A percentile compares a stretch with the other conserved stretches of the same genome.
Conservation (phyloP, 345 rosid genomes). For the Rhodomyrtus tomentosa region DNA sequence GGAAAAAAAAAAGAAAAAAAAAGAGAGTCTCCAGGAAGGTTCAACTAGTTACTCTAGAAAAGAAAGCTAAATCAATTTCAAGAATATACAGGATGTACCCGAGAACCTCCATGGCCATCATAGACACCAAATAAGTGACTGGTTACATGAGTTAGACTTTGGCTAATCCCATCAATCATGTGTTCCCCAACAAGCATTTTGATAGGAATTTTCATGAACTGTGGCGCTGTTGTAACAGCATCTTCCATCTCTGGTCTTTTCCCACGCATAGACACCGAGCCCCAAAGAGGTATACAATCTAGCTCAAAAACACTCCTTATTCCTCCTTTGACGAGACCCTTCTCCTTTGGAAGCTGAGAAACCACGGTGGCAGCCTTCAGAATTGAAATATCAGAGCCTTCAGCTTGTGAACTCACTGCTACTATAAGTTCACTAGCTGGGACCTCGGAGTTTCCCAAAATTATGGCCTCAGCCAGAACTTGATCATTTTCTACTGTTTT, state of each 20-base stretch:
- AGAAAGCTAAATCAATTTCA: neutral
- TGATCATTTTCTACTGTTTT: constrained; percentile 23
- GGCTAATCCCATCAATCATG: constrained; percentile 48
- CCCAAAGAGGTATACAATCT: constrained; percentile 88
- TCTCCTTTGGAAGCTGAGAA: constrained; percentile 51
- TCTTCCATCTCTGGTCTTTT: constrained; percentile 95
- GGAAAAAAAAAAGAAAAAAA: neutral
- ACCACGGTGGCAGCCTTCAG: constrained; percentile 42
- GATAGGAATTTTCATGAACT: constrained; percentile 61
- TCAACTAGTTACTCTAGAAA: neutral
- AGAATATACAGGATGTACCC: constrained; percentile 27
- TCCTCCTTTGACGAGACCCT: constrained; percentile 33
- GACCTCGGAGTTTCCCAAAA: constrained; percentile 47
- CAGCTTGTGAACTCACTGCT: constrained; percentile 29
- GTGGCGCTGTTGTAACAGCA: constrained; percentile 50
- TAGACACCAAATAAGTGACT: constrained; percentile 89
- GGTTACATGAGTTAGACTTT: constrained; percentile 51
- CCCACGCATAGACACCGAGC: constrained; percentile 59
- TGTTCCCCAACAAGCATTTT: constrained; percentile 60
- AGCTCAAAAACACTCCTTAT: constrained; percentile 64
- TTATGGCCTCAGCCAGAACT: constrained; percentile 51
- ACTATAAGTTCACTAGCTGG: constrained; percentile 54
- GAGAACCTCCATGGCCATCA: constrained; percentile 96
- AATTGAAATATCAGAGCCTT: constrained; percentile 23
- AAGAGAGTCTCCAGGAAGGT: neutral